phyloP scores from a whole-genome alignment of 2,329 filamentous ascomycete species.

The Nothophoma quercina region DNA sequence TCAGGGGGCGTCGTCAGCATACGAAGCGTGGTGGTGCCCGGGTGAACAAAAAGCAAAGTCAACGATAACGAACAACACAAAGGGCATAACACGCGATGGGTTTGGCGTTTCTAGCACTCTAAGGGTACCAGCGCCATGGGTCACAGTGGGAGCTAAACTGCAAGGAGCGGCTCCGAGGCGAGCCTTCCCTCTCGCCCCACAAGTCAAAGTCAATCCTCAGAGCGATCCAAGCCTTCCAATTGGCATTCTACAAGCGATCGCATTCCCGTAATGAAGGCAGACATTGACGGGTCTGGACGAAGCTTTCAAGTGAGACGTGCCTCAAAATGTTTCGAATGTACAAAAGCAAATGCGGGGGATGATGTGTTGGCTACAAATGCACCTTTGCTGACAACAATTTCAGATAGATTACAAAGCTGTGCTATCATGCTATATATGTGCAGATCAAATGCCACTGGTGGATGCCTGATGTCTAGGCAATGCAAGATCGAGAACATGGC shows the following conservation, averaged over 20 bases:
- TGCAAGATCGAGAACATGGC: not conserved
- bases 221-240: not conserved
- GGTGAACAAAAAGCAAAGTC: conserved; percentile 3
- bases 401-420: not conserved
- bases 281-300: not conserved
- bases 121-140: conserved; percentile 1
- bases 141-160: not conserved
- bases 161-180: conserved; percentile 1
- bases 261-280: not conserved
- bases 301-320: not conserved
- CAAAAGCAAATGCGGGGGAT: not conserved
- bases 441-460: not conserved
- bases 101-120: not conserved
- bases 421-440: not conserved
- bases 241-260: not conserved
- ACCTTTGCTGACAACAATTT: not conserved
- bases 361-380: not conserved
- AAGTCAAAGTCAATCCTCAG: not conserved
- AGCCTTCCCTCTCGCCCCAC: not conserved
- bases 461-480: not conserved
- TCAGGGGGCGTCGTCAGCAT: not conserved
- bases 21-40: not conserved
- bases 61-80: conserved; percentile 5
- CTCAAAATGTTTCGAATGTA: not conserved
- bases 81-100: not conserved